Base-by-base conservation (phyloP, 2,329 filamentous ascomycete genomes). In the Plectosphaerella cucumerina region DNA sequence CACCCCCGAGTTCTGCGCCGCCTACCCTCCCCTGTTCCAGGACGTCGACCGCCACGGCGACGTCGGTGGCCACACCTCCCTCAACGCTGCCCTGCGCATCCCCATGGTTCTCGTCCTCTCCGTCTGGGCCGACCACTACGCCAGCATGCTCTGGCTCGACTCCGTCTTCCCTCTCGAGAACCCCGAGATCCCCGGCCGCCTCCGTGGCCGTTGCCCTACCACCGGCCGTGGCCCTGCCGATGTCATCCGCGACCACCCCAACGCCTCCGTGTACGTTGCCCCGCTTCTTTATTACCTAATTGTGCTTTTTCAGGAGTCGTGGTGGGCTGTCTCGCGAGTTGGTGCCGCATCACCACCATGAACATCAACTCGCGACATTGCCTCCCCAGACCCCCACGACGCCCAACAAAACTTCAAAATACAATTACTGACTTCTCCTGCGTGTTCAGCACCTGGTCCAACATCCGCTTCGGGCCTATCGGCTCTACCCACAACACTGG, bases 101-200 rank as follows among this genome's bases (percentile, higher is more conserved):
- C 80, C 79, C 33, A 83, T 85, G 79, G 82, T 85, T 26, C 72
- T 86, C 6, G 81, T 84, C 59, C 75, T 85, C 74, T 76, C 71
- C 17, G 67, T 82, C 52, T 82, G 78, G 79, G 81, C 84, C 58
- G 83, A 86, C 65, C 78, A 85, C 66, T 69, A 76, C 48, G 70
- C 80, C 60, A 76, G 81, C 65, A 85, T 86, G 80, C 74, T 82
- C 55, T 86, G 83, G 83, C 75, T 86, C 55, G 82, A 86, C 69
- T 75, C 74, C 51, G 72, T 65, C 59, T 82, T 77, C 68, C 80
- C 81, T n/a, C 55, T 56, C 44, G 56, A 59, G 23, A 52, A 52
- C 33, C 55, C 51, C 17, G 58, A 55, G n/a, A 39, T 46, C 26
- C 72, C 70, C 10, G 76, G 77, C 58, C 65, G 67, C 47, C 65